Conservation (phyloP, 306 rosid species). For the Cajanus cajan region DNA sequence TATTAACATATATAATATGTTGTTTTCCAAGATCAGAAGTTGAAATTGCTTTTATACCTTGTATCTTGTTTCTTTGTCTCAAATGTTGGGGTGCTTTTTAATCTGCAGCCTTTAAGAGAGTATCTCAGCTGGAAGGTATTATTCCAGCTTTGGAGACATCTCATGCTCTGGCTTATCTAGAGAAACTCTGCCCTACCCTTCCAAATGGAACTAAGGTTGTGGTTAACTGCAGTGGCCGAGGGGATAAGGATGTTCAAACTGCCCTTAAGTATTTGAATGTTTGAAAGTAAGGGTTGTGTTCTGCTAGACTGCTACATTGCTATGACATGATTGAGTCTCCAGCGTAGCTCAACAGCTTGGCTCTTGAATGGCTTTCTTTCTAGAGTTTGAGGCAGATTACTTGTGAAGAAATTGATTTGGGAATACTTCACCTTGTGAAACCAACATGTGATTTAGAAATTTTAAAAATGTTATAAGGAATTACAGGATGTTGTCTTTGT, state of each 20-base stretch:
- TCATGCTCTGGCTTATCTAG: conserved; percentile 88
- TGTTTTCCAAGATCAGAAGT: background rate
- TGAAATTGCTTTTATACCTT: conserved; percentile 21
- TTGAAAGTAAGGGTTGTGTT: conserved; percentile 25
- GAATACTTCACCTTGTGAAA: conserved; percentile 7
- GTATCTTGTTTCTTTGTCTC: conserved; percentile 6
- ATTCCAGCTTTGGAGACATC: conserved; percentile 96
- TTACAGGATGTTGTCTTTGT: background rate
- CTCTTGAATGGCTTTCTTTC: background rate
- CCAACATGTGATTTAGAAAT: background rate
- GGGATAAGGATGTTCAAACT: conserved; percentile 93
- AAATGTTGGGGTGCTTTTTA: background rate
- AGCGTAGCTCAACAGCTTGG: background rate
- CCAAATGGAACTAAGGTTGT: conserved; percentile 75
- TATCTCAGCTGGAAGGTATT: conserved; percentile 82
- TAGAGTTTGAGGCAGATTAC: background rate
- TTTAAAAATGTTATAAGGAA: background rate
- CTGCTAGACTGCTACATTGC: background rate
- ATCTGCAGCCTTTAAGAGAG: conserved; percentile 73
- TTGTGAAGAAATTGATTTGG: background rate
- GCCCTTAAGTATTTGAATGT: conserved; percentile 68
- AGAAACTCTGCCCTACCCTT: conserved; percentile 79
- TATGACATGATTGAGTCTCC: background rate
- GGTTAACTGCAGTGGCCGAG: conserved; percentile 91
- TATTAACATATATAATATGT: background rate